Conservation (phyloP, 306 rosid genomes). For the Malus domestica region ASM211411v1 NC_041790.1:2139501-2140000, state of each 20-base stretch:
- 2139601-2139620: not conserved
- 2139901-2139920: slow-evolving; percentile 98
- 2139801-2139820: not conserved
- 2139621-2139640: not conserved
- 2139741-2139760: not conserved
- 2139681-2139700: not conserved
- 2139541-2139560: not conserved
- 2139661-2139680: not conserved
- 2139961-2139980: slow-evolving; percentile 92
- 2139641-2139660: not conserved
- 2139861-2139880: slow-evolving; percentile 98
- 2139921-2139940: slow-evolving; percentile 98
- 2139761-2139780: not conserved
- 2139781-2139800: not conserved
- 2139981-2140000: slow-evolving; percentile 70
- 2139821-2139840: slow-evolving; percentile 15
- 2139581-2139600: not conserved
- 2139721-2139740: not conserved
- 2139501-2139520: slow-evolving; percentile 6
- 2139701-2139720: not conserved
- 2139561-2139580: not conserved
- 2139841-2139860: slow-evolving; percentile 75
- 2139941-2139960: slow-evolving; percentile 95
- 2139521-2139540: slow-evolving; percentile 6
- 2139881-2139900: slow-evolving; percentile 99